Conservation (phyloP, 2,329 filamentous ascomycete species). For the Aschersonia sp. region DNA sequence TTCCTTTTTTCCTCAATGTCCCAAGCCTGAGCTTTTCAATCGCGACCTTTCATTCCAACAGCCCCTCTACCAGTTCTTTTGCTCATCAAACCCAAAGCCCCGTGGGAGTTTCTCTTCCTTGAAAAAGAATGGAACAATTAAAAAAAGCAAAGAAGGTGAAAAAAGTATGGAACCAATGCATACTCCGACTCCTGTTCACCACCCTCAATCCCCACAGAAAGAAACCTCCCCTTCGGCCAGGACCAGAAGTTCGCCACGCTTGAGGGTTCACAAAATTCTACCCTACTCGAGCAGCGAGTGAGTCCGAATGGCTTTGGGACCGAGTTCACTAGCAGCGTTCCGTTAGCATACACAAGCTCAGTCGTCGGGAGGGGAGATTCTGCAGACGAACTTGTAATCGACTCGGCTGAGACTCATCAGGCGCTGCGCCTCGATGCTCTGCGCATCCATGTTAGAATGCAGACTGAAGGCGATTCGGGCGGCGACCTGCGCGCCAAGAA, state of each 20-base stretch:
- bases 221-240: background rate
- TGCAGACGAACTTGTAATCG: constrained; percentile 42
- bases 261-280: too few relatives aligned
- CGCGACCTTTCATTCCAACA: background rate
- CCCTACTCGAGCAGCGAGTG: constrained; percentile 32
- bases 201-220: background rate
- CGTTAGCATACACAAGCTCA: background rate
- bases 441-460: constrained; percentile 38
- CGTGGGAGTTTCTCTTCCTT: too few relatives aligned
- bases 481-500: constrained; percentile 77
- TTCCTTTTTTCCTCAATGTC: background rate
- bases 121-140: too few relatives aligned
- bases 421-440: constrained; percentile 35
- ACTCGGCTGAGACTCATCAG: constrained; percentile 42
- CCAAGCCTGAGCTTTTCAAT: background rate
- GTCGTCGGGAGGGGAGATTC: background rate
- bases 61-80: too few relatives aligned
- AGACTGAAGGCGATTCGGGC: constrained; percentile 47
- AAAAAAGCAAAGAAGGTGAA: too few relatives aligned
- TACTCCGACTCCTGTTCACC: background rate
- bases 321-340: constrained; percentile 27
- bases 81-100: too few relatives aligned
- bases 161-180: background rate
- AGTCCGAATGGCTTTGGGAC: constrained; percentile 37
- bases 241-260: too few relatives aligned